phyloP scores from a whole-genome alignment of 495 filamentous ascomycete species.

The Neurospora sp. region DNA sequence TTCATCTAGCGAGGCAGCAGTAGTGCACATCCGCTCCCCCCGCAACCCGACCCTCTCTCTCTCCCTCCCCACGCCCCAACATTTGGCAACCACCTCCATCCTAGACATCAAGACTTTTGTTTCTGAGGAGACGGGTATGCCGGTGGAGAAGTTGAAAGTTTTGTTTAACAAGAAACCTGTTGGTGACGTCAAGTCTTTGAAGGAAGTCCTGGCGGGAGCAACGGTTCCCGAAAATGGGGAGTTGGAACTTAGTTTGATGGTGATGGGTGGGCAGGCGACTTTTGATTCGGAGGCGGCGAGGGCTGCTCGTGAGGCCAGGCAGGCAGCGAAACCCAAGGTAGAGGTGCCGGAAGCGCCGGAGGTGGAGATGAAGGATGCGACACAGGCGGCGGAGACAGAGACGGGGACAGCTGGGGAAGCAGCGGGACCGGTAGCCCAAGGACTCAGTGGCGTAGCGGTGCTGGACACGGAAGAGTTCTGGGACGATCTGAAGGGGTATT shows the following conservation, averaged over 20 bases:
- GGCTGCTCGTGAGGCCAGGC: neutral
- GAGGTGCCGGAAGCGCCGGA: neutral
- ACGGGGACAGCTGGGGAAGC: conserved; percentile 6
- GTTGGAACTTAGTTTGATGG: conserved; percentile 74
- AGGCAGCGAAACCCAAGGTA: neutral
- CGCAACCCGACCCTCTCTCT: conserved; percentile 61
- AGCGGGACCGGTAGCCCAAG: conserved; percentile 38
- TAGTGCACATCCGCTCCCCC: conserved; percentile 57
- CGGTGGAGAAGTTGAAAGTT: conserved; percentile 66
- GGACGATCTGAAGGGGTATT: conserved; percentile 71
- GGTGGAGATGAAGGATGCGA: neutral
- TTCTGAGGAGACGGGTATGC: conserved; percentile 35
- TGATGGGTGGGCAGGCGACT: conserved; percentile 54
- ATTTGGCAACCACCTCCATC: conserved; percentile 49
- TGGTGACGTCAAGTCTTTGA: conserved; percentile 53
- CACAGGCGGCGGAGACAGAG: neutral
- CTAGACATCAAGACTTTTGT: conserved; percentile 62
- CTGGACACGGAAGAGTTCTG: conserved; percentile 72
- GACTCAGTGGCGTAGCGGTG: conserved; percentile 43
- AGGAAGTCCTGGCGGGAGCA: conserved; percentile 30
- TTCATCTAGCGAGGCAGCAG: neutral
- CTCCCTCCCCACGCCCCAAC: conserved; percentile 33
- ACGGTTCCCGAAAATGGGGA: conserved; percentile 20
- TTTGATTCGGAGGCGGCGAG: neutral
- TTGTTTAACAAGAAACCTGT: conserved; percentile 76